Conservation (phyloP, 768 basidiomycete genomes). For the Coprinopsis sp. region DNA sequence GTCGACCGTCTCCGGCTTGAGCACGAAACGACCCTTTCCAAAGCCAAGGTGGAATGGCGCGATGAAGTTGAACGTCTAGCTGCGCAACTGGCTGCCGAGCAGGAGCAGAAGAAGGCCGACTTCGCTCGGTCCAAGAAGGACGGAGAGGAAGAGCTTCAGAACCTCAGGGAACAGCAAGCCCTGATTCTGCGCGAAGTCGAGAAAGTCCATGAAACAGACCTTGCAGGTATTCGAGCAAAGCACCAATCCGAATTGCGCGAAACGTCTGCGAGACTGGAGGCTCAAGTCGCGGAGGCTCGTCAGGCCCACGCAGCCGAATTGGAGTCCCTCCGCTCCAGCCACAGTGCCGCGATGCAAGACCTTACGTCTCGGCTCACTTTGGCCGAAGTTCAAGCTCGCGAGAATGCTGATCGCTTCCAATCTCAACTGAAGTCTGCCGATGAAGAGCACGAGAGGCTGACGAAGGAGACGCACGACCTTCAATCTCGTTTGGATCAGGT, state of each 20-base stretch:
- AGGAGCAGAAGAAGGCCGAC: constrained; percentile 37
- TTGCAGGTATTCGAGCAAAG: constrained; percentile 41
- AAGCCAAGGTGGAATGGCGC: constrained; percentile 50
- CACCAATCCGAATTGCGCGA: constrained; percentile 42
- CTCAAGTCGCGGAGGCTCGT: constrained; percentile 25
- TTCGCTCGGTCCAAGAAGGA: constrained; percentile 7
- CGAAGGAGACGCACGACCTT: constrained; percentile 21
- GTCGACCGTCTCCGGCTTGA: constrained; percentile 59
- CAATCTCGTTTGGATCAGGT: background rate
- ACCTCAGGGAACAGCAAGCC: constrained; percentile 51
- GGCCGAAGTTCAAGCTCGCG: constrained; percentile 20
- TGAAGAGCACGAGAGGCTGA: constrained; percentile 34
- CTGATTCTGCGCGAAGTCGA: constrained; percentile 50
- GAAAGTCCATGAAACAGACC: constrained; percentile 51
- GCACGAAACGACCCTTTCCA: constrained; percentile 48
- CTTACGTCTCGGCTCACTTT: constrained; percentile 19
- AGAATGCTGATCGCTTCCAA: background rate
- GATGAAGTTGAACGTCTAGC: constrained; percentile 47
- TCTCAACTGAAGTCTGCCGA: constrained; percentile 25
- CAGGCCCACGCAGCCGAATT: constrained; percentile 40
- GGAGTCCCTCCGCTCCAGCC: constrained; percentile 38
- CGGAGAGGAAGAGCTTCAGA: constrained; percentile 17
- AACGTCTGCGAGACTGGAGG: constrained; percentile 20
- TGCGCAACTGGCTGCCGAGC: constrained; percentile 37
- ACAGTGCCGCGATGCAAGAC: constrained; percentile 41